Evolutionary conservation across 202 grass and related monocot genomes (phyloP).

Genomic region (Musa balbisiana): DNA sequence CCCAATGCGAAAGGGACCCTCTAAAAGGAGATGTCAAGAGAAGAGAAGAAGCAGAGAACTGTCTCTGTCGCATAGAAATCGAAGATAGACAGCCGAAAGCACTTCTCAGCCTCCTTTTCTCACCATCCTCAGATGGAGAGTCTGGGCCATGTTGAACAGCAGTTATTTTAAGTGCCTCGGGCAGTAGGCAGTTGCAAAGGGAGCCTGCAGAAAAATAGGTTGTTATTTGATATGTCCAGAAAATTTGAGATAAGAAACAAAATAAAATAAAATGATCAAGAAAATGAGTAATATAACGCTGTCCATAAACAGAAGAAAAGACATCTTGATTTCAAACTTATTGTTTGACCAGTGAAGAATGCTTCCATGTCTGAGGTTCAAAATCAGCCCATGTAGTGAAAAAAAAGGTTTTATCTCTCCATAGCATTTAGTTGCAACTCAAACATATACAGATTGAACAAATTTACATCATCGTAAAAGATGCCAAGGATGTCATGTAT

Average conservation of each 20-base stretch:
- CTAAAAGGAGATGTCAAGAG: conserved; percentile 46
- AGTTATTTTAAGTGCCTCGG: conserved; percentile 80
- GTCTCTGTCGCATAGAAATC: conserved; percentile 59
- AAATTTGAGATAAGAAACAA: background rate
- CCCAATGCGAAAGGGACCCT: conserved; percentile 34
- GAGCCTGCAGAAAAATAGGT: conserved; percentile 34
- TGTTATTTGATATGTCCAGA: background rate
- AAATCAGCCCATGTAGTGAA: background rate
- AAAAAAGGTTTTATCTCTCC: background rate
- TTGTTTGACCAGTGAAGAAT: background rate
- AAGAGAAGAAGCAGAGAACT: conserved; percentile 51
- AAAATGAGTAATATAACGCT: background rate
- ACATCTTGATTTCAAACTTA: background rate
- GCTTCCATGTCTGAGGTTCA: background rate
- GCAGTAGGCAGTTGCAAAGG: conserved; percentile 86
- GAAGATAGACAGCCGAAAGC: conserved; percentile 91
- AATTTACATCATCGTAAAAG: too few relatives aligned
- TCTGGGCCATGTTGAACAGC: conserved; percentile 65
- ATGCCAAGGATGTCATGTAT: too few relatives aligned
- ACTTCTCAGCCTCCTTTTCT: conserved; percentile 52
- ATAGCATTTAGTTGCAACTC: background rate
- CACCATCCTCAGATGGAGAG: conserved; percentile 51
- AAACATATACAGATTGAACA: background rate
- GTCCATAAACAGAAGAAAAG: background rate
- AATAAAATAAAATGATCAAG: background rate